A percentile compares a stretch with the other conserved stretches of the same genome.
Conservation (phyloP, 2,329 filamentous ascomycete species). For the Herpotrichia juniperi region DNA sequence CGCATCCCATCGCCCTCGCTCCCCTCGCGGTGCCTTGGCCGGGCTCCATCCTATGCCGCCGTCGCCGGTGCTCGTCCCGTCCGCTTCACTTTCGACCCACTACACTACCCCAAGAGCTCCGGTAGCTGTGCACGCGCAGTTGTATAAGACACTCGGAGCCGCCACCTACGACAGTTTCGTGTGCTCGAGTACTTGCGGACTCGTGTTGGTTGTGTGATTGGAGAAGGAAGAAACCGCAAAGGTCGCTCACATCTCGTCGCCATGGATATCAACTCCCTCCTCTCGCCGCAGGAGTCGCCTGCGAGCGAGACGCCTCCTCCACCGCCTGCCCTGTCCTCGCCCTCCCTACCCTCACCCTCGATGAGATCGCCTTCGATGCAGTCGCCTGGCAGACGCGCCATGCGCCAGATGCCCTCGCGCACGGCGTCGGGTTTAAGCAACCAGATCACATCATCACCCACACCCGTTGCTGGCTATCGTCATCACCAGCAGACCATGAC, state of each 20-base stretch:
- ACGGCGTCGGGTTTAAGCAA: slow-evolving; percentile 54
- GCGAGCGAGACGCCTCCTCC: slow-evolving; percentile 43
- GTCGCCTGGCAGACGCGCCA: slow-evolving; percentile 39
- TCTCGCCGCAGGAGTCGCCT: slow-evolving; percentile 55
- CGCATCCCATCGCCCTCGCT: background rate
- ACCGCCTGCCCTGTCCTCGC: slow-evolving; percentile 31
- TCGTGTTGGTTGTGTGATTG: background rate
- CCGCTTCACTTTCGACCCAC: slow-evolving; percentile 18
- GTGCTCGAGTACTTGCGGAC: too few relatives aligned
- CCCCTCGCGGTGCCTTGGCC: background rate
- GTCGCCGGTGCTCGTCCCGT: slow-evolving; percentile 7
- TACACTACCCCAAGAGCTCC: slow-evolving; percentile 3
- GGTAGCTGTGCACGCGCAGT: slow-evolving; percentile 10
- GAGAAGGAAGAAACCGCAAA: background rate
- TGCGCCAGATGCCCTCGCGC: slow-evolving; percentile 43
- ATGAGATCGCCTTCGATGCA: slow-evolving; percentile 30
- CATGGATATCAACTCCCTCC: slow-evolving; percentile 58
- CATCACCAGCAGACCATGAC: slow-evolving; percentile 15
- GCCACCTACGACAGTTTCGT: background rate
- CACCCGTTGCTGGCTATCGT: slow-evolving; percentile 33
- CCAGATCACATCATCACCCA: slow-evolving; percentile 42
- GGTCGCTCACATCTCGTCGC: background rate
- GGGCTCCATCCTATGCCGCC: slow-evolving; percentile 18
- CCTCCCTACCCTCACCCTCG: slow-evolving; percentile 34
- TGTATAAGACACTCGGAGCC: background rate